phyloP scores from a whole-genome alignment of 192 early-diverging fungal genomes.

The Backusella tuberculispora region DNA sequence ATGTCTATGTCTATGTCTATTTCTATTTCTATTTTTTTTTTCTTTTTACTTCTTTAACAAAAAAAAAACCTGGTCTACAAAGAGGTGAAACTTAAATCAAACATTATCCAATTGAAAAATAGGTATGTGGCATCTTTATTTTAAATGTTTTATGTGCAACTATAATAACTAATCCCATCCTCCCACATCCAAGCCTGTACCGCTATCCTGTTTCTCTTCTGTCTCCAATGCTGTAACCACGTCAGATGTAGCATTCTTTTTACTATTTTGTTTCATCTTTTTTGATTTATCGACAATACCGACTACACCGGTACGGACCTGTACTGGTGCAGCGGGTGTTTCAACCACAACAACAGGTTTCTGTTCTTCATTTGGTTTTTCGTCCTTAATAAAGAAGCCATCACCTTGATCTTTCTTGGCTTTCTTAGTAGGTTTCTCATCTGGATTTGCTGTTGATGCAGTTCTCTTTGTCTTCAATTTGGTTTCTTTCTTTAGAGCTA shows the following conservation, averaged over 20 bases:
- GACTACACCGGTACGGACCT: slow-evolving; percentile 29
- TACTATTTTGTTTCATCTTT: slow-evolving; percentile 10
- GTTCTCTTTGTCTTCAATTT: slow-evolving; percentile 8
- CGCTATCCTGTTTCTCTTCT: slow-evolving; percentile 12
- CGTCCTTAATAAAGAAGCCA: slow-evolving; percentile 39
- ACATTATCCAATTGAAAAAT: background rate
- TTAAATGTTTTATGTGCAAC: background rate
- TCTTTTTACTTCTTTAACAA: background rate
- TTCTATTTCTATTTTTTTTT: background rate
- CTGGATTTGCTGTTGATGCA: slow-evolving; percentile 19
- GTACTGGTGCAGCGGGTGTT: background rate
- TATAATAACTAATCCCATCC: slow-evolving; percentile 29
- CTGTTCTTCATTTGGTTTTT: slow-evolving; percentile 28
- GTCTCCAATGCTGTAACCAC: slow-evolving; percentile 24
- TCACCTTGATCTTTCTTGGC: slow-evolving; percentile 42
- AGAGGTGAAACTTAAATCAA: background rate
- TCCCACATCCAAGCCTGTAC: slow-evolving; percentile 33
- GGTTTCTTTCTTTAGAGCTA: background rate
- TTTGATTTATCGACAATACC: slow-evolving; percentile 32
- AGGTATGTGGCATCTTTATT: background rate
- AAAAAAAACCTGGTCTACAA: background rate
- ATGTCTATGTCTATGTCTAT: no score
- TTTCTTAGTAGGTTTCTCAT: slow-evolving; percentile 26
- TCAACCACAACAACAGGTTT: slow-evolving; percentile 4
- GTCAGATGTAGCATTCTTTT: slow-evolving; percentile 20